Conservation (phyloP, 208 protist species). For the Trypanosoma platydactyli region DNA sequence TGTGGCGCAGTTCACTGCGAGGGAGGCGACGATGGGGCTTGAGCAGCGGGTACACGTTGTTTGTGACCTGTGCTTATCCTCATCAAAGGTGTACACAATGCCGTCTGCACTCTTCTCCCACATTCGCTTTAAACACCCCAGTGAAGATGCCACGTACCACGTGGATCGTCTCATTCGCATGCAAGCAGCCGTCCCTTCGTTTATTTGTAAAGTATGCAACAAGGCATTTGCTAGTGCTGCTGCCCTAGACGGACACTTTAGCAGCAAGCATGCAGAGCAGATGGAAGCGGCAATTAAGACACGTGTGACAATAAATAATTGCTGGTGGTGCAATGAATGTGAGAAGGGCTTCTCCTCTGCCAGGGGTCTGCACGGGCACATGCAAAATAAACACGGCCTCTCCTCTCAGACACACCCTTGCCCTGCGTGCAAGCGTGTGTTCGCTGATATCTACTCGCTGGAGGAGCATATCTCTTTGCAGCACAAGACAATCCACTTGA, state of each 20-base stretch:
- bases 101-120: slow-evolving; percentile 83
- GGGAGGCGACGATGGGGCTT: slow-evolving; percentile 25
- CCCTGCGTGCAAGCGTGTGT: slow-evolving; percentile 81
- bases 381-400: slow-evolving; percentile 54
- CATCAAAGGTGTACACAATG: slow-evolving; percentile 58
- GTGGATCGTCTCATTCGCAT: slow-evolving; percentile 67
- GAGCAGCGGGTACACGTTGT: slow-evolving; percentile 34
- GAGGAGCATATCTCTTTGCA: slow-evolving; percentile 52
- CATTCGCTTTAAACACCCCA: slow-evolving; percentile 82
- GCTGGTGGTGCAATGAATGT: slow-evolving; percentile 83
- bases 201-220: slow-evolving; percentile 56
- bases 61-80: slow-evolving; percentile 66
- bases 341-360: slow-evolving; percentile 70
- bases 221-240: slow-evolving; percentile 33
- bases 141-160: slow-evolving; percentile 69
- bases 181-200: slow-evolving; percentile 28
- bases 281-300: slow-evolving; percentile 1
- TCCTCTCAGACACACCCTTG: slow-evolving; percentile 57
- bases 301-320: slow-evolving; percentile 39
- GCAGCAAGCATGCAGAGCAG: slow-evolving; percentile 36
- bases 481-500: slow-evolving; percentile 45
- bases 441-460: slow-evolving; percentile 60
- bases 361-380: slow-evolving; percentile 52
- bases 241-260: slow-evolving; percentile 47
- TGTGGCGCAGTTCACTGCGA: slow-evolving; percentile 33